phyloP scores from a whole-genome alignment of 257 asterid species.

The Salvia miltiorrhiza region DNA sequence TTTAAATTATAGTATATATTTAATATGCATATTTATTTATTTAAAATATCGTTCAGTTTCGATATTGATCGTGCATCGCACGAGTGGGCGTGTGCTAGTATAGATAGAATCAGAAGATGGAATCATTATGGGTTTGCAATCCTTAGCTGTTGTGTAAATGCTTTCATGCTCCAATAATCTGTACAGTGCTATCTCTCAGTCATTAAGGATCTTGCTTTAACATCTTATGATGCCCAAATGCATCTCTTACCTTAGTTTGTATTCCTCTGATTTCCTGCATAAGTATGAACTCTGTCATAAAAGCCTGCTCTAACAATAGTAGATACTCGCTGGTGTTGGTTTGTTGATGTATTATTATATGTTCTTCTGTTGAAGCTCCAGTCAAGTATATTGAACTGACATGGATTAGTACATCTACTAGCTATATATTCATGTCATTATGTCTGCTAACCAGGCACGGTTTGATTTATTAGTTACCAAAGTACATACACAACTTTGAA shows the following conservation, averaged over 20 bases:
- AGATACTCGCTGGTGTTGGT: not conserved
- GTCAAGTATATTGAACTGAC: slow-evolving; percentile 3
- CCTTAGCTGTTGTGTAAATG: not conserved
- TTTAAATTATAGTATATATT: too few species aligned
- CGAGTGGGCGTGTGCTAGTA: too few species aligned
- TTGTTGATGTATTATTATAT: not conserved
- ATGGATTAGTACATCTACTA: not conserved
- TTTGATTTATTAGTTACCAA: not conserved
- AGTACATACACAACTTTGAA: not conserved
- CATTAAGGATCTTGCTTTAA: not conserved
- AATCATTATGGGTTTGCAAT: not conserved
- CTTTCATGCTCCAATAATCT: not conserved
- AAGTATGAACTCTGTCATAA: not conserved
- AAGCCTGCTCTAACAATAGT: not conserved
- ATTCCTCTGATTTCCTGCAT: slow-evolving; percentile 5
- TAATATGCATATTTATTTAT: too few species aligned
- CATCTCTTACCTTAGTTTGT: slow-evolving; percentile 7
- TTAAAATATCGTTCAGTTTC: too few species aligned
- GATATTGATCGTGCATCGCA: too few species aligned
- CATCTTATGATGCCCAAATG: not conserved
- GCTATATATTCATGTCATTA: not conserved
- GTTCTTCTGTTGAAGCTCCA: not conserved
- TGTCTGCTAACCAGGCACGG: not conserved
- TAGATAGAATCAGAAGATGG: not conserved
- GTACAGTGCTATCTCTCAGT: not conserved